These are phyloP conservation scores for Pseudonitzschia pungens DNA, from an alignment of 108 stramenopile species.

Conservation along the genomic window DNA sequence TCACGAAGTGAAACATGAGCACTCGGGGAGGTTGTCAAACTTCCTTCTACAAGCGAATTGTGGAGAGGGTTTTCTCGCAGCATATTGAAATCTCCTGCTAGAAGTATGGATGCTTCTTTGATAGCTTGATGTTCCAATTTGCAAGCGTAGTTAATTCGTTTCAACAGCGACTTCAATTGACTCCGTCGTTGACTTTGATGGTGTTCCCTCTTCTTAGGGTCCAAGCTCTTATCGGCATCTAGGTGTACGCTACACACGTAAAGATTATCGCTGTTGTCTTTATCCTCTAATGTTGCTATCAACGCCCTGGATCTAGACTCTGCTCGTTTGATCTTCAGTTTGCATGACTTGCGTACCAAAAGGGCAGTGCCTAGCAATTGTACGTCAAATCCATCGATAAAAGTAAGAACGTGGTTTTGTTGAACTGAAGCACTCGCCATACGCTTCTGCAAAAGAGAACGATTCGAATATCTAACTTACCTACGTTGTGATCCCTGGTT, in stretches of 20 bases:
- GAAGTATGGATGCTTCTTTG: slow-evolving; percentile 27
- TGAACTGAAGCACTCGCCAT: background rate
- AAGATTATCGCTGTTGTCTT: slow-evolving; percentile 1
- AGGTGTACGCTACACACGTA: slow-evolving; percentile 48
- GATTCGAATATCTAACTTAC: background rate
- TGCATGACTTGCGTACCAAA: slow-evolving; percentile 16
- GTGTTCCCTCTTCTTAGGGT: slow-evolving; percentile 17
- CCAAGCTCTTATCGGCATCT: slow-evolving; percentile 32
- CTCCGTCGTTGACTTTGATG: slow-evolving; percentile 32
- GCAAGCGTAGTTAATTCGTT: slow-evolving; percentile 30
- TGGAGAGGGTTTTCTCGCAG: slow-evolving; percentile 32
- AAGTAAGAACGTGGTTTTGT: background rate
- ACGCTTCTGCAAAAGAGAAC: background rate
- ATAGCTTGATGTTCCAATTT: slow-evolving; percentile 16
- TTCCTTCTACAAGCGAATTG: slow-evolving; percentile 23
- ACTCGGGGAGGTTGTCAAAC: slow-evolving; percentile 8
- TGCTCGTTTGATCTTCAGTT: slow-evolving; percentile 10
- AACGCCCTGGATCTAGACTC: slow-evolving; percentile 47
- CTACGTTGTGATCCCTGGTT: slow-evolving; percentile 36
- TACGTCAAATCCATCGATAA: background rate
- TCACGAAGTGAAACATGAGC: slow-evolving; percentile 14
- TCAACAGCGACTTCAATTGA: slow-evolving; percentile 46
- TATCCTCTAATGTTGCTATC: slow-evolving; percentile 24
- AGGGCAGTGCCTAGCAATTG: slow-evolving; percentile 25
- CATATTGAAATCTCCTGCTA: slow-evolving; percentile 54